Evolutionary conservation across 2,329 filamentous ascomycete species (phyloP).

Genomic region (Mycosphaerella arachidis): DNA sequence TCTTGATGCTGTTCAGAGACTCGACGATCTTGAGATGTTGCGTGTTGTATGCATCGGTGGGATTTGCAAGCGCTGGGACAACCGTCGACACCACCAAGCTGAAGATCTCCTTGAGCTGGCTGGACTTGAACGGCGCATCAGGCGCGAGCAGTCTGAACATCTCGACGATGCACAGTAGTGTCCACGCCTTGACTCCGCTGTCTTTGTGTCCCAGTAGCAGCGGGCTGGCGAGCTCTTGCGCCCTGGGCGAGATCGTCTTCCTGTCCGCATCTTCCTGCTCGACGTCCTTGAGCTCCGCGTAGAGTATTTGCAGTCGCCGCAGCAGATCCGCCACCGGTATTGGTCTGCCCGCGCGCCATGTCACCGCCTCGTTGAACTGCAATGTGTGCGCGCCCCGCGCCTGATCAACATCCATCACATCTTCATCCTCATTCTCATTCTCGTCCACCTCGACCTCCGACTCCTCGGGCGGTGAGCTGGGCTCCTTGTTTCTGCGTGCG

Average conservation of each 20-base stretch:
- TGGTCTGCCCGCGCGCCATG: conserved; percentile 86
- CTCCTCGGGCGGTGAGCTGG: conserved; percentile 14
- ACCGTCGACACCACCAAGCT: conserved; percentile 78
- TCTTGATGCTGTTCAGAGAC: conserved; percentile 89
- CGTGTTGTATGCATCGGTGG: conserved; percentile 82
- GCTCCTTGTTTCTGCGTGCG: conserved; percentile 14
- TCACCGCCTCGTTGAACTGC: conserved; percentile 77
- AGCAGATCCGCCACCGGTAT: conserved; percentile 81
- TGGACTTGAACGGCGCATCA: conserved; percentile 85
- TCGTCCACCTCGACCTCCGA: conserved; percentile 19
- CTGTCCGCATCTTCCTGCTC: conserved; percentile 83
- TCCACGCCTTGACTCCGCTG: conserved; percentile 83
- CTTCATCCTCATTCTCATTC: conserved; percentile 18
- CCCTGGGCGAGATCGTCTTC: conserved; percentile 76
- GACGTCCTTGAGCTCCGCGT: conserved; percentile 75
- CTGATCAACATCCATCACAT: conserved; percentile 17
- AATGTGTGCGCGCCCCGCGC: conserved; percentile 41
- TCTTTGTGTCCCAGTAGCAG: conserved; percentile 89
- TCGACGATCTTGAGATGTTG: conserved; percentile 89
- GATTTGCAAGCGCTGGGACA: conserved; percentile 78
- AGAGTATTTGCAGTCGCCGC: conserved; percentile 72
- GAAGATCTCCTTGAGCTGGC: conserved; percentile 96
- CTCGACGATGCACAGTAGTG: conserved; percentile 85
- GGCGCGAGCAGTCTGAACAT: conserved; percentile 89
- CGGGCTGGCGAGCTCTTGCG: conserved; percentile 75